A percentile compares a stretch with the other conserved stretches of the same genome.
phyloP scores from a whole-genome alignment of 1,284 basidiomycete genomes.

The Hemileia vastatrix region DNA sequence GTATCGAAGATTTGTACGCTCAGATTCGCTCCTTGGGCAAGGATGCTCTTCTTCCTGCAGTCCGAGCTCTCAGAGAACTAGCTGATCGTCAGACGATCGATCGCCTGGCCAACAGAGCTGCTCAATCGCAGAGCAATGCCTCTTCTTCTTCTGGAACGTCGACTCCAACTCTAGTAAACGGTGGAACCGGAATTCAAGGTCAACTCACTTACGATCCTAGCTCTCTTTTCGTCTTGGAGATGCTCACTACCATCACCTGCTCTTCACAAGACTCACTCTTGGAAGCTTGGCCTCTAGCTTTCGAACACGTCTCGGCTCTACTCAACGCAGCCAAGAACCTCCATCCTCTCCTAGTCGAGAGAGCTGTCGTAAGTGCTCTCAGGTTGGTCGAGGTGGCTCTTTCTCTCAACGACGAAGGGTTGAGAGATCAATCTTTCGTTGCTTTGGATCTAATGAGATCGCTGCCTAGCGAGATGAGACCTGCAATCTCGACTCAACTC shows the following conservation, averaged over 20 bases:
- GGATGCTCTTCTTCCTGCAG: conserved; percentile 32
- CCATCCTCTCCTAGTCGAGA: conserved; percentile 37
- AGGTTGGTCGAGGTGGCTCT: conserved; percentile 29
- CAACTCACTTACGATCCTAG: conserved; percentile 32
- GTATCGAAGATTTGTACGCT: conserved; percentile 37
- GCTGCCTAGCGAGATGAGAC: conserved; percentile 33
- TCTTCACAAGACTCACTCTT: conserved; percentile 12
- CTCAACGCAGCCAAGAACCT: conserved; percentile 30
- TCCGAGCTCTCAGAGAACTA: conserved; percentile 31
- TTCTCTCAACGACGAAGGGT: conserved; percentile 3
- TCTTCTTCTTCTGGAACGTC: background rate
- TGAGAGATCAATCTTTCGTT: conserved; percentile 31
- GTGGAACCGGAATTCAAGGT: conserved; percentile 10
- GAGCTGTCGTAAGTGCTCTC: conserved; percentile 34
- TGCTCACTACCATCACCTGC: conserved; percentile 29
- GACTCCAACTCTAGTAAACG: background rate
- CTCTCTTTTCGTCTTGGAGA: conserved; percentile 37
- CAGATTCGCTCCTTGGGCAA: conserved; percentile 31
- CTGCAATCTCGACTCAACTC: conserved; percentile 32
- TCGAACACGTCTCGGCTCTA: conserved; percentile 29
- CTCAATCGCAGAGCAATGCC: background rate
- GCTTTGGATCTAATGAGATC: conserved; percentile 32
- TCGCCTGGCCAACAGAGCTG: conserved; percentile 15
- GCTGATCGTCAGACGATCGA: conserved; percentile 33
- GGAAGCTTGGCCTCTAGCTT: conserved; percentile 28